These are phyloP conservation scores for Suillus brevipes DNA, from an alignment of 768 basidiomycete genomes.

Conservation along the genomic window DNA sequence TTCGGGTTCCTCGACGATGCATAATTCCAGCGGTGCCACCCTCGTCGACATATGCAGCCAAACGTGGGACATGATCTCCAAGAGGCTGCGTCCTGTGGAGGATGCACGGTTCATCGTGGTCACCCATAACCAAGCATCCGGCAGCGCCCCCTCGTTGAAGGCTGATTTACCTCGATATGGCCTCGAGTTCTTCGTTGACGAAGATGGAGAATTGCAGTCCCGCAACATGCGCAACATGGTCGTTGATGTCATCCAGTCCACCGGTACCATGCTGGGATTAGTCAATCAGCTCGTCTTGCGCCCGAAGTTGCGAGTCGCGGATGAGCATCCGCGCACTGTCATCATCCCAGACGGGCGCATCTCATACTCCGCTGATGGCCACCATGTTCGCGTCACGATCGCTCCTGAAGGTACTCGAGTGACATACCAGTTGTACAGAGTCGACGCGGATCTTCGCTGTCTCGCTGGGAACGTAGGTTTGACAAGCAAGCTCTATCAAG, in stretches of 20 bases:
- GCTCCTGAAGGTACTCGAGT: slow-evolving; percentile 4
- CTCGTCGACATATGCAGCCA: slow-evolving; percentile 31
- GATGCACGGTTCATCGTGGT: slow-evolving; percentile 24
- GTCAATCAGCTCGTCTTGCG: slow-evolving; percentile 41
- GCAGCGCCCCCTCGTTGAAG: slow-evolving; percentile 17
- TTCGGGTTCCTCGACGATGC: slow-evolving; percentile 12
- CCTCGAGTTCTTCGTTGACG: slow-evolving; percentile 41
- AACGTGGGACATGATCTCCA: slow-evolving; percentile 29
- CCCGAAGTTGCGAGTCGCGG: slow-evolving; percentile 12
- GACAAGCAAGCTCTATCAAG: slow-evolving; percentile 34
- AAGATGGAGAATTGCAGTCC: slow-evolving; percentile 37
- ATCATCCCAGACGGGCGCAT: slow-evolving; percentile 41
- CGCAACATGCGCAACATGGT: slow-evolving; percentile 42
- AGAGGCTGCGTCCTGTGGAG: slow-evolving; percentile 28
- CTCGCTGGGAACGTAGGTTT: slow-evolving; percentile 29
- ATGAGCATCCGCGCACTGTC: slow-evolving; percentile 25
- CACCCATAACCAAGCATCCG: not conserved
- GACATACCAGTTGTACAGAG: slow-evolving; percentile 29
- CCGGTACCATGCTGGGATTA: slow-evolving; percentile 47
- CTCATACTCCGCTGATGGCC: slow-evolving; percentile 10
- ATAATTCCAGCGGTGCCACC: not conserved
- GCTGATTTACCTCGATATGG: slow-evolving; percentile 41
- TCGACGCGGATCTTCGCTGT: slow-evolving; percentile 33
- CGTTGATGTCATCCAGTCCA: slow-evolving; percentile 42
- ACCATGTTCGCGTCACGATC: slow-evolving; percentile 22